These are phyloP conservation scores for Lasiodiplodia hormozganensis DNA, from an alignment of 2,329 filamentous ascomycete genomes.

Conservation along the genomic window DNA sequence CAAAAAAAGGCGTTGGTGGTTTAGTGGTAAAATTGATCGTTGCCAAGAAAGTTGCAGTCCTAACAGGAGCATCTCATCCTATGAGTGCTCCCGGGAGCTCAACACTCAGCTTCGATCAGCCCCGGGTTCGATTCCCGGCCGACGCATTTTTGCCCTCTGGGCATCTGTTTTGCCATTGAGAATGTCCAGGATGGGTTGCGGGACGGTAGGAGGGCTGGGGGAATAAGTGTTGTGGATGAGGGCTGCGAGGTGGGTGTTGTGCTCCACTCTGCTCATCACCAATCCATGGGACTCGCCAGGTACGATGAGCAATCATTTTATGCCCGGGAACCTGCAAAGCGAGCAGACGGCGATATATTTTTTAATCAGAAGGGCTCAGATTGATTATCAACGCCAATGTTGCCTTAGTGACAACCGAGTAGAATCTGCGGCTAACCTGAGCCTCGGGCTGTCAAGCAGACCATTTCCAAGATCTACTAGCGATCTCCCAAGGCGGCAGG, in stretches of 20 bases:
- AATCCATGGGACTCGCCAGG: background rate
- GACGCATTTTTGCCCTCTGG: constrained; percentile 2
- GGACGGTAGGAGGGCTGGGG: background rate
- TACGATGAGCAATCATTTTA: background rate
- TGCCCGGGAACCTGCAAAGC: background rate
- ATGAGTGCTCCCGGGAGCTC: background rate
- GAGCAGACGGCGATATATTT: background rate
- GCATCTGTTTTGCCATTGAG: background rate
- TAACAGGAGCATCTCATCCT: background rate
- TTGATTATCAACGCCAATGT: background rate
- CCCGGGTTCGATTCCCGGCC: constrained; percentile 27
- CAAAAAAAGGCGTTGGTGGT: constrained; percentile 13
- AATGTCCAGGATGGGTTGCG: background rate
- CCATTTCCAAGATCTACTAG: too few species aligned
- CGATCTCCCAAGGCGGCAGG: too few species aligned
- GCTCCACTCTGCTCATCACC: background rate
- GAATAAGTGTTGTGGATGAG: background rate
- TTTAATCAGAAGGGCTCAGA: background rate
- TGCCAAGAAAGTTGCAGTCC: background rate
- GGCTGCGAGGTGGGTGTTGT: background rate
- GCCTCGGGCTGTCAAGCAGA: background rate
- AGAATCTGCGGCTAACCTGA: background rate
- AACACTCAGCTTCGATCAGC: background rate
- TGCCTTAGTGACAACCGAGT: background rate
- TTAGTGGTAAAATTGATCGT: constrained; percentile 27